These are phyloP conservation scores for Daldinia vernicosa DNA, from an alignment of 495 filamentous ascomycete genomes.

Conservation along the genomic window DNA sequence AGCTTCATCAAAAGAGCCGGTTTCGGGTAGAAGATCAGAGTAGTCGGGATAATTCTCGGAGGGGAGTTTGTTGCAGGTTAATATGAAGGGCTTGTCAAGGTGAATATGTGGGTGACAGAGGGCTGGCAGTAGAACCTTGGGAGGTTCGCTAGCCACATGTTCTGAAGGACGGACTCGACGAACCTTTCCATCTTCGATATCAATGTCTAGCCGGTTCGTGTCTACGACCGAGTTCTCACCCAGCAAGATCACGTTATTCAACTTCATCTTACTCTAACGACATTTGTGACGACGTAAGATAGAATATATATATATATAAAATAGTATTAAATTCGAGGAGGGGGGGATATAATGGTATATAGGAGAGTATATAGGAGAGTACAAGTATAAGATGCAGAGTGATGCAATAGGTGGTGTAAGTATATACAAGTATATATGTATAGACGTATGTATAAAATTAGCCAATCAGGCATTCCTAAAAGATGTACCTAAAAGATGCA, in stretches of 20 bases:
- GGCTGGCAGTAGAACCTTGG: constrained; percentile 61
- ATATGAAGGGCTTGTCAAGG: constrained; percentile 77
- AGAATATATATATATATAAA: too few species aligned
- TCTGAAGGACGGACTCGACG: constrained; percentile 24
- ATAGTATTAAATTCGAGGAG: neutral
- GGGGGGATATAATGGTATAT: neutral
- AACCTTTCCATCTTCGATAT: constrained; percentile 33
- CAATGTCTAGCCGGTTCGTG: constrained; percentile 27
- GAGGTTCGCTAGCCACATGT: constrained; percentile 17
- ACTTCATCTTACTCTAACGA: constrained; percentile 8
- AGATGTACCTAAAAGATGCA: neutral
- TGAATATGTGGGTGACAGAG: constrained; percentile 82
- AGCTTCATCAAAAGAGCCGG: constrained; percentile 73
- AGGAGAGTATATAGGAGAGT: neutral
- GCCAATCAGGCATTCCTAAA: neutral
- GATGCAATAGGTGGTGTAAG: neutral
- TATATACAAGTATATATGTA: too few species aligned
- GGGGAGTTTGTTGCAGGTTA: constrained; percentile 47
- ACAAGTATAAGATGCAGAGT: neutral
- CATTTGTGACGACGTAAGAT: too few species aligned
- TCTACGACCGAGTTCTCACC: neutral
- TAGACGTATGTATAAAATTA: neutral
- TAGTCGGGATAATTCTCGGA: constrained; percentile 57
- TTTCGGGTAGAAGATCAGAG: constrained; percentile 64
- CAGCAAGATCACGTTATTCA: constrained; percentile 21